Conservation (phyloP, 2,329 filamentous ascomycete genomes). For the Pseudogymnoascus sp. region DNA sequence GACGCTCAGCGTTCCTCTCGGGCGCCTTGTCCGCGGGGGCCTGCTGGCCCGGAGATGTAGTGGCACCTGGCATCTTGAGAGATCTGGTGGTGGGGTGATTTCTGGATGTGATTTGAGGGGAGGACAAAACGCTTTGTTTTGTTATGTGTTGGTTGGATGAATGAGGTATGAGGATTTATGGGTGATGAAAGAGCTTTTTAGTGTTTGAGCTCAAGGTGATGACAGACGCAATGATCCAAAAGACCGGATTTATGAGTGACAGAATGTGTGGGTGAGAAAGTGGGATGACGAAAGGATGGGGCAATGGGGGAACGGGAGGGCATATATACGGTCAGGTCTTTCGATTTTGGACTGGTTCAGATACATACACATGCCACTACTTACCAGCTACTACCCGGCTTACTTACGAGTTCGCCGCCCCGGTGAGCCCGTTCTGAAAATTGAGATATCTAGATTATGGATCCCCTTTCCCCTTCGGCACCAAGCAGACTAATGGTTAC, state of each 20-base stretch:
- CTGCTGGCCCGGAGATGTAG: neutral
- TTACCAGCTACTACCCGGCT: neutral
- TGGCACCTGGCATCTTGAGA: neutral
- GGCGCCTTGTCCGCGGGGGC: neutral
- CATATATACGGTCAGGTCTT: neutral
- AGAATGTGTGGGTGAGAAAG: neutral
- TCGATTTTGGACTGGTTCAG: neutral
- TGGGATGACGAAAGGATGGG: neutral
- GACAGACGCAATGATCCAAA: neutral
- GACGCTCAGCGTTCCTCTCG: neutral
- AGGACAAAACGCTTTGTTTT: neutral
- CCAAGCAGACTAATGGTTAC: neutral
- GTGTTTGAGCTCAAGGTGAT: neutral
- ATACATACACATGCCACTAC: neutral
- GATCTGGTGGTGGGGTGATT: neutral
- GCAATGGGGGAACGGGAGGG: neutral
- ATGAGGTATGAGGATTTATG: neutral
- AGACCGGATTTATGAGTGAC: neutral
- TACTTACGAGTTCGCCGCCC: neutral
- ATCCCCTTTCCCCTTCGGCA: neutral
- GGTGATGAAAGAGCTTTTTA: neutral
- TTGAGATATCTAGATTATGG: neutral
- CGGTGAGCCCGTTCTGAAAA: neutral
- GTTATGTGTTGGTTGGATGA: neutral
- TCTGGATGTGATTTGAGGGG: neutral